A percentile compares a stretch with the other conserved stretches of the same genome.
Evolutionary conservation across 2,329 filamentous ascomycete genomes (phyloP).

Genomic region (Biscogniauxia marginata): DNA sequence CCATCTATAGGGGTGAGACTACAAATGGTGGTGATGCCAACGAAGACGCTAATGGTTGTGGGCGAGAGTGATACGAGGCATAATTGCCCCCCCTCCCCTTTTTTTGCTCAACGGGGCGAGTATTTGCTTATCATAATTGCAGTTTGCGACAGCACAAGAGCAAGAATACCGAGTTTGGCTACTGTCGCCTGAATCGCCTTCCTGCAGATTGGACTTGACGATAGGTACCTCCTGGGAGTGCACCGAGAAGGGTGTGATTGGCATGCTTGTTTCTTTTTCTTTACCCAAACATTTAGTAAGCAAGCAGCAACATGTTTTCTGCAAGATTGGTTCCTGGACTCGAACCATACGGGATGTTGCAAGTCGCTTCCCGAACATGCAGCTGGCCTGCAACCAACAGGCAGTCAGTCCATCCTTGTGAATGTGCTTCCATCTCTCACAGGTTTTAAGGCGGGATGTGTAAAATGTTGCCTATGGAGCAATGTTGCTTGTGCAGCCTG

Average conservation of each 20-base stretch:
- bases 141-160: not conserved
- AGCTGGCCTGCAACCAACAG: not conserved
- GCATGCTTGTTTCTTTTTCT: not conserved
- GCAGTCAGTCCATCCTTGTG: no score
- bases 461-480: not conserved
- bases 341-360: not conserved
- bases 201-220: not conserved
- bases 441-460: not conserved
- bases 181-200: not conserved
- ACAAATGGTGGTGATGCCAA: not conserved
- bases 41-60: not conserved
- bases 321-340: not conserved
- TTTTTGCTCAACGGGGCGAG: not conserved
- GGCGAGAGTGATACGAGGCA: not conserved
- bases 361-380: not conserved
- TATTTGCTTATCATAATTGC: not conserved
- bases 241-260: not conserved
- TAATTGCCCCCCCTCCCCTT: not conserved
- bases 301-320: not conserved
- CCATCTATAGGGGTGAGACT: not conserved
- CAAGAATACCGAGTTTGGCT: not conserved
- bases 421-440: no score
- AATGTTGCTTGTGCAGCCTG: not conserved
- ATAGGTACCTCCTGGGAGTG: not conserved
- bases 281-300: not conserved